Percentiles rank a stretch among this genome's conserved stretches.
Evolutionary conservation across 2,329 filamentous ascomycete genomes (phyloP).

Genomic region (Torrubiella hemipterigena): DNA sequence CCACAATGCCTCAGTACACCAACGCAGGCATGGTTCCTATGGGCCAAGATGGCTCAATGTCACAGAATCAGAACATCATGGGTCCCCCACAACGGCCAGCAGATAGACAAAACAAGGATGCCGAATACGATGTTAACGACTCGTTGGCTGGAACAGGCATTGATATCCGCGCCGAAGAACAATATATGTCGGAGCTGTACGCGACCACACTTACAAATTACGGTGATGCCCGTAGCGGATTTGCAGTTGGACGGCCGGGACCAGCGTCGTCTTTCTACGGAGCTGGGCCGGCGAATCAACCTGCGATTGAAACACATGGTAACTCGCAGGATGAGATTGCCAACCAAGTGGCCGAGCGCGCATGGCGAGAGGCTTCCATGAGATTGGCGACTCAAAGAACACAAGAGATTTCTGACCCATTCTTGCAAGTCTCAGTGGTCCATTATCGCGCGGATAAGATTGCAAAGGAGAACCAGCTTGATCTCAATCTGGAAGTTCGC

Average conservation of each 20-base stretch:
- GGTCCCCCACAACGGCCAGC: constrained; percentile 48
- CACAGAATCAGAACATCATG: constrained; percentile 24
- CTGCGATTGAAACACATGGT: constrained; percentile 31
- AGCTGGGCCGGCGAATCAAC: constrained; percentile 53
- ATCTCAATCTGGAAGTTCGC: constrained; percentile 44
- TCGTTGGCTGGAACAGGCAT: constrained; percentile 76
- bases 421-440: constrained; percentile 52
- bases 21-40: constrained; percentile 17
- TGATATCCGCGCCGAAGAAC: constrained; percentile 77
- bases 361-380: constrained; percentile 54
- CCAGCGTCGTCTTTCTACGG: constrained; percentile 49
- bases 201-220: constrained; percentile 34
- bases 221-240: constrained; percentile 36
- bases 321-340: constrained; percentile 51
- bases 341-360: constrained; percentile 51
- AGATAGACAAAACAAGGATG: constrained; percentile 50
- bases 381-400: constrained; percentile 47
- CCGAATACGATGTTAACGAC: constrained; percentile 67
- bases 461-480: constrained; percentile 44
- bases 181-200: constrained; percentile 60
- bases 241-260: constrained; percentile 38
- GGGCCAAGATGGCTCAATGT: constrained; percentile 9
- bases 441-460: constrained; percentile 47
- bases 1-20: constrained; percentile 15
- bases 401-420: constrained; percentile 62